Percentiles rank a stretch among this genome's conserved stretches.
Conservation (phyloP, 768 basidiomycete species). For the Boletus bicolor region DNA sequence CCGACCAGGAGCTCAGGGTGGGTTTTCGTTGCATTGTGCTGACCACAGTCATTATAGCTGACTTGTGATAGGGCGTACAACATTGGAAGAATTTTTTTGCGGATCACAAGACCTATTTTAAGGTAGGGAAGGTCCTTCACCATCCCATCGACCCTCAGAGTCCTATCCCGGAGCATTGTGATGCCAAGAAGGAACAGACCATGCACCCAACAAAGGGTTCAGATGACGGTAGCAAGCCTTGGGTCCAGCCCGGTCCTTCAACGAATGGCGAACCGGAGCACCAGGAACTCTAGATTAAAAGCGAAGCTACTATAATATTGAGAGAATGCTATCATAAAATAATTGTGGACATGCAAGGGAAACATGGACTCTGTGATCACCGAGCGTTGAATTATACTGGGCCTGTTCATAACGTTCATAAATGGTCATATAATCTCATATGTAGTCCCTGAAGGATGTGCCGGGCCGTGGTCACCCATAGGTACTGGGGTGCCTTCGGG, state of each 20-base stretch:
- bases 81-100: constrained; percentile 92
- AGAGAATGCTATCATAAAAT: constrained; percentile 15
- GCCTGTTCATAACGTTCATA: constrained; percentile 23
- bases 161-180: constrained; percentile 73
- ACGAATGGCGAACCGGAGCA: constrained; percentile 13
- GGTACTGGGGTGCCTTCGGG: background rate
- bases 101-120: constrained; percentile 74
- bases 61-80: constrained; percentile 53
- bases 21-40: constrained; percentile 24
- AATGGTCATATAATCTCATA: constrained; percentile 22
- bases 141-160: constrained; percentile 71
- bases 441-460: constrained; percentile 16
- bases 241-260: constrained; percentile 17
- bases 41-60: background rate
- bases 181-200: constrained; percentile 51
- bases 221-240: constrained; percentile 29
- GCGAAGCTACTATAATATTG: constrained; percentile 8
- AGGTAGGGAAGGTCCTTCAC: constrained; percentile 75
- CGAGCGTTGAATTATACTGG: background rate
- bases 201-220: constrained; percentile 28
- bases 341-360: constrained; percentile 21
- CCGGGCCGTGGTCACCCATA: background rate
- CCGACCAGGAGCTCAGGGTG: constrained; percentile 67
- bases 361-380: constrained; percentile 23
- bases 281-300: constrained; percentile 32